These are phyloP conservation scores for Phytopythium cucurbitacearum DNA, from an alignment of 352 stramenopile genomes.

Conservation along the genomic window DNA sequence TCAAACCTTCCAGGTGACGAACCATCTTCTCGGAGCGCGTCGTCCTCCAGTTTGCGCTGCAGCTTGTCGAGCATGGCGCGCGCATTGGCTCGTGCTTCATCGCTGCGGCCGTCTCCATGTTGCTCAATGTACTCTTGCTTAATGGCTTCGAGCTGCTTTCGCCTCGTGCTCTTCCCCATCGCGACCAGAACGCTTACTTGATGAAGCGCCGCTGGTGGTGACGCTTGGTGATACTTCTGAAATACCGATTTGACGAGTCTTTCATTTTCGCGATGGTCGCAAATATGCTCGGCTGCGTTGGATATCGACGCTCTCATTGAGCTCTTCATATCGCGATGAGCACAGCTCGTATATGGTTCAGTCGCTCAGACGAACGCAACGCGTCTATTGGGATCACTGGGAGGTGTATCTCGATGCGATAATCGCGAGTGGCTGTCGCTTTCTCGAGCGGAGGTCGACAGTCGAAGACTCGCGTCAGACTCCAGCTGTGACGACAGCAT, in stretches of 20 bases:
- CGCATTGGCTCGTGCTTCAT: constrained; percentile 28
- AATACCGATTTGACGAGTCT: constrained; percentile 1
- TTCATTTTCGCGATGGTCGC: background rate
- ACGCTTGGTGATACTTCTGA: background rate
- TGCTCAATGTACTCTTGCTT: constrained; percentile 37
- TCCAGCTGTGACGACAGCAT: background rate
- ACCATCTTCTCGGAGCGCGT: constrained; percentile 58
- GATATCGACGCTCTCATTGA: too few relatives aligned
- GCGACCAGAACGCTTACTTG: background rate
- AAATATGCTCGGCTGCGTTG: background rate
- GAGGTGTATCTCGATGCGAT: too few relatives aligned
- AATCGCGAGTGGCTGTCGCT: too few relatives aligned
- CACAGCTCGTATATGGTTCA: too few relatives aligned
- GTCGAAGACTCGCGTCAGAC: too few relatives aligned
- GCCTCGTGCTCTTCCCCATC: constrained; percentile 45
- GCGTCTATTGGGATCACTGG: too few relatives aligned
- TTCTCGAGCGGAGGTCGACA: too few relatives aligned
- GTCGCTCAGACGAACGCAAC: too few relatives aligned
- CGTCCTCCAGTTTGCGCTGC: constrained; percentile 56
- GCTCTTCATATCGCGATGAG: too few relatives aligned
- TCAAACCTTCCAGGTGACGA: background rate
- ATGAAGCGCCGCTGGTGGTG: background rate
- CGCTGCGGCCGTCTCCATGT: constrained; percentile 35
- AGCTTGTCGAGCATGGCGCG: constrained; percentile 50
- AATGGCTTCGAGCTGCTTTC: constrained; percentile 43